Evolutionary conservation across 2,329 filamentous ascomycete species (phyloP).

Genomic region (Calonectria pseudoreteaudii): DNA sequence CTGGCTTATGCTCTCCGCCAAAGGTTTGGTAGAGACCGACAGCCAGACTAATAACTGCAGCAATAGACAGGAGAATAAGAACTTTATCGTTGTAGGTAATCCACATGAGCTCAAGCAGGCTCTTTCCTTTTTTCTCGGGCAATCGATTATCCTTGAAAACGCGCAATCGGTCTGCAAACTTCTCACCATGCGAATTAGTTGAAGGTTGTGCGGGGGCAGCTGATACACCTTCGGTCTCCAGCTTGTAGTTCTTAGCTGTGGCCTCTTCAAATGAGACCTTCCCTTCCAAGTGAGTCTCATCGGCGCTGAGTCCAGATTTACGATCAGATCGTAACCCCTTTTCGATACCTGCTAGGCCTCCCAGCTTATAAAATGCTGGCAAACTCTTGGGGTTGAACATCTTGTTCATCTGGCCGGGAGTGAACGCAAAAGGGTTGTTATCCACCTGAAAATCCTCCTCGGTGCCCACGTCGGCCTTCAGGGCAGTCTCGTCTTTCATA

Average conservation of each 20-base stretch:
- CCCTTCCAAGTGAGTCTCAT: slow-evolving; percentile 77
- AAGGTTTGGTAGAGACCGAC: slow-evolving; percentile 83
- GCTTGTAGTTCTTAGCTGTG: slow-evolving; percentile 54
- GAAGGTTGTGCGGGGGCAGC: background rate
- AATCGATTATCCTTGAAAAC: slow-evolving; percentile 79
- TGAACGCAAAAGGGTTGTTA: slow-evolving; percentile 87
- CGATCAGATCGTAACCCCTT: slow-evolving; percentile 81
- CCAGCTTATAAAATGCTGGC: slow-evolving; percentile 82
- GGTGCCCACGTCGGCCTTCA: slow-evolving; percentile 81
- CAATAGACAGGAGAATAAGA: slow-evolving; percentile 76
- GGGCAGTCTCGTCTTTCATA: slow-evolving; percentile 74
- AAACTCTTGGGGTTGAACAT: slow-evolving; percentile 91
- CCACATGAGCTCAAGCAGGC: slow-evolving; percentile 79
- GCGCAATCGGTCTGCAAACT: slow-evolving; percentile 74
- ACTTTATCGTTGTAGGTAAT: slow-evolving; percentile 89
- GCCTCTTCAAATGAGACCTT: slow-evolving; percentile 79
- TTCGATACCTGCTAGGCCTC: slow-evolving; percentile 82
- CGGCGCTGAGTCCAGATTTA: slow-evolving; percentile 78
- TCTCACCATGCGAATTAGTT: slow-evolving; percentile 32
- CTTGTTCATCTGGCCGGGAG: slow-evolving; percentile 85
- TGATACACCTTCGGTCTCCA: slow-evolving; percentile 46
- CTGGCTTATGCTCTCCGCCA: slow-evolving; percentile 64
- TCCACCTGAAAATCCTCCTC: slow-evolving; percentile 81
- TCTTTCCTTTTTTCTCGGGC: slow-evolving; percentile 81
- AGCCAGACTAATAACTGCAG: slow-evolving; percentile 78